Evolutionary conservation across 768 basidiomycete genomes (phyloP).

Genomic region (Russula sp.): DNA sequence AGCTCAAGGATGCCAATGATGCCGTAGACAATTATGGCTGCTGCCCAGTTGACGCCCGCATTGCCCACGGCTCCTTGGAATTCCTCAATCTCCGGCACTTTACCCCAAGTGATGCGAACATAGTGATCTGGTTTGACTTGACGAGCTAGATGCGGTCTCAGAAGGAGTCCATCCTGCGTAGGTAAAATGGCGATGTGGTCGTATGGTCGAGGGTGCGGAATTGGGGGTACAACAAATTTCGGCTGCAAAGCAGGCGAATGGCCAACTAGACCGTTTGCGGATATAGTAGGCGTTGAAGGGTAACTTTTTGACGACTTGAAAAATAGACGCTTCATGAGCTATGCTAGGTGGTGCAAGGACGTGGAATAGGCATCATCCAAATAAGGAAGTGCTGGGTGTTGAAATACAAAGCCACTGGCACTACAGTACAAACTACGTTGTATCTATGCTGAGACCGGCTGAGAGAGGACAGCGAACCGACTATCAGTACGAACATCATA

Average conservation of each 20-base stretch:
- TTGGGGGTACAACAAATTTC: constrained; percentile 54
- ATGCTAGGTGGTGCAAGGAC: background rate
- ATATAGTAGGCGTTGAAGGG: background rate
- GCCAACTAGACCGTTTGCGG: constrained; percentile 1
- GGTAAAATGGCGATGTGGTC: constrained; percentile 57
- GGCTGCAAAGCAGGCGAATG: constrained; percentile 43
- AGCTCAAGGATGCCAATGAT: constrained; percentile 69
- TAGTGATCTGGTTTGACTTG: constrained; percentile 30
- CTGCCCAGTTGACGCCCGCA: constrained; percentile 44
- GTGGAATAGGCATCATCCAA: background rate
- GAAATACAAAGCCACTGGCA: background rate
- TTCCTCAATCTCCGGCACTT: constrained; percentile 46
- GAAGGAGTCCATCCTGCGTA: constrained; percentile 54
- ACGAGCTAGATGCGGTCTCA: constrained; percentile 47
- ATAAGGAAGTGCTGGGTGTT: constrained; percentile 3
- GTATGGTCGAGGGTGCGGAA: constrained; percentile 71
- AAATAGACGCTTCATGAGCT: constrained; percentile 21
- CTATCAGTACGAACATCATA: constrained; percentile 66
- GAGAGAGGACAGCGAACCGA: constrained; percentile 45
- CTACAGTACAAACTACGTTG: constrained; percentile 14
- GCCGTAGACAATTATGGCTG: constrained; percentile 59
- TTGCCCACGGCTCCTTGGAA: constrained; percentile 31
- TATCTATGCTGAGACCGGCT: constrained; percentile 24
- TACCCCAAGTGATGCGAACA: constrained; percentile 57
- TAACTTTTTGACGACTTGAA: constrained; percentile 16